phyloP scores from a whole-genome alignment of 371 early-diverging fungal species.

The Mortierella sp. region DNA sequence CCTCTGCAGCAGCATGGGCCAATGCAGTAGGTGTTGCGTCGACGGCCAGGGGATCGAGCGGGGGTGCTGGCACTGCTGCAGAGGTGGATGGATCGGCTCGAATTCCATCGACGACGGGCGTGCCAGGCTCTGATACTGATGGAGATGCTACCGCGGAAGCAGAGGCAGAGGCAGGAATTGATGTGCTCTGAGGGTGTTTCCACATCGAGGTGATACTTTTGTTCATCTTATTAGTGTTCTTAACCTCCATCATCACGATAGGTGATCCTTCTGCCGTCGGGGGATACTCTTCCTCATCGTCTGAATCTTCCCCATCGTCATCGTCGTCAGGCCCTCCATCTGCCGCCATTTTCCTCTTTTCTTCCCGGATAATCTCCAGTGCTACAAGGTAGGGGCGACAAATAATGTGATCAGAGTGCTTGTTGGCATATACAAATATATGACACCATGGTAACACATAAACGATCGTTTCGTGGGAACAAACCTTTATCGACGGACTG shows the following conservation, averaged over 20 bases:
- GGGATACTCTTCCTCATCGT: slow-evolving; percentile 48
- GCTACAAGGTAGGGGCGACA: slow-evolving; percentile 9
- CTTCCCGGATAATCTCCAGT: slow-evolving; percentile 36
- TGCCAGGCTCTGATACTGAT: slow-evolving; percentile 40
- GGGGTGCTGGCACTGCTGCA: background rate
- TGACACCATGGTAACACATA: too few relatives aligned
- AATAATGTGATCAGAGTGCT: background rate
- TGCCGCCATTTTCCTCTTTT: slow-evolving; percentile 31
- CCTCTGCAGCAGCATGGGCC: slow-evolving; percentile 38
- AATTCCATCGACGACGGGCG: slow-evolving; percentile 27
- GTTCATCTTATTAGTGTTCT: slow-evolving; percentile 80
- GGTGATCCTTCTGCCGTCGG: slow-evolving; percentile 36
- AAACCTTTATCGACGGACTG: slow-evolving; percentile 54
- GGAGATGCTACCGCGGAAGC: slow-evolving; percentile 47
- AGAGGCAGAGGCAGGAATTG: slow-evolving; percentile 20
- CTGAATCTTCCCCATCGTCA: slow-evolving; percentile 24
- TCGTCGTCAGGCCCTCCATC: slow-evolving; percentile 13
- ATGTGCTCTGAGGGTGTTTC: slow-evolving; percentile 56
- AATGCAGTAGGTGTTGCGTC: slow-evolving; percentile 46
- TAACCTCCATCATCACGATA: slow-evolving; percentile 41
- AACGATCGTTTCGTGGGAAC: too few relatives aligned
- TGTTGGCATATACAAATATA: background rate
- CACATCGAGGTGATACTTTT: slow-evolving; percentile 77
- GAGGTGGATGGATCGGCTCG: slow-evolving; percentile 11
- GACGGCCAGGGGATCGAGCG: slow-evolving; percentile 38